Evolutionary conservation across 805 yeast species (phyloP).

Genomic region (Sugiyamaella qingdaonensis): DNA sequence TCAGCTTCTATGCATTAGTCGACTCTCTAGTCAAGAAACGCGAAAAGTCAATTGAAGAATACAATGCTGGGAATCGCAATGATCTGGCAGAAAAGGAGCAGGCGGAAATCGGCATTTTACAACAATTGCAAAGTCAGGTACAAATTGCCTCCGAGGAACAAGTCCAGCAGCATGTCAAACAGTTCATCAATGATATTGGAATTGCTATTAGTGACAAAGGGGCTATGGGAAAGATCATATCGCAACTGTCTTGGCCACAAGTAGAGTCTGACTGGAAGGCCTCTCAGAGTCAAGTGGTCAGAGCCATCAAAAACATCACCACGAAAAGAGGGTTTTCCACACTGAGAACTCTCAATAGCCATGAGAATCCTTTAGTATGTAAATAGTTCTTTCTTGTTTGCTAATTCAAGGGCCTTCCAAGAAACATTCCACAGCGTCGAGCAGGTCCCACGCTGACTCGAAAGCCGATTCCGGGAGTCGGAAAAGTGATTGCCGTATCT

Average conservation of each 20-base stretch:
- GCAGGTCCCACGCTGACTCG: conserved; percentile 44
- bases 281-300: conserved; percentile 27
- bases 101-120: conserved; percentile 42
- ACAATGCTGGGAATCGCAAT: conserved; percentile 40
- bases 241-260: conserved; percentile 25
- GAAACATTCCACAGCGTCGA: conserved; percentile 42
- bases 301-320: conserved; percentile 22
- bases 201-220: conserved; percentile 15
- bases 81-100: conserved; percentile 55
- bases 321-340: conserved; percentile 28
- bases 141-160: conserved; percentile 50
- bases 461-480: conserved; percentile 55
- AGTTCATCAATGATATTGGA: conserved; percentile 19
- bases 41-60: conserved; percentile 47
- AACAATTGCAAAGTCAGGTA: conserved; percentile 37
- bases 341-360: conserved; percentile 24
- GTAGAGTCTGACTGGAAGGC: conserved; percentile 32
- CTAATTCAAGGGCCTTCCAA: conserved; percentile 41
- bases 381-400: conserved; percentile 4
- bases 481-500: conserved; percentile 58
- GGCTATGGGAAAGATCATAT: conserved; percentile 23
- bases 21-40: conserved; percentile 40
- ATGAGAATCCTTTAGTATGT: conserved; percentile 55
- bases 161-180: conserved; percentile 33
- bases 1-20: conserved; percentile 39